Evolutionary conservation across 2,329 filamentous ascomycete species (phyloP), one percentile per base, ranked within the genome.

Genomic region (Aspergillus sp.): DNA sequence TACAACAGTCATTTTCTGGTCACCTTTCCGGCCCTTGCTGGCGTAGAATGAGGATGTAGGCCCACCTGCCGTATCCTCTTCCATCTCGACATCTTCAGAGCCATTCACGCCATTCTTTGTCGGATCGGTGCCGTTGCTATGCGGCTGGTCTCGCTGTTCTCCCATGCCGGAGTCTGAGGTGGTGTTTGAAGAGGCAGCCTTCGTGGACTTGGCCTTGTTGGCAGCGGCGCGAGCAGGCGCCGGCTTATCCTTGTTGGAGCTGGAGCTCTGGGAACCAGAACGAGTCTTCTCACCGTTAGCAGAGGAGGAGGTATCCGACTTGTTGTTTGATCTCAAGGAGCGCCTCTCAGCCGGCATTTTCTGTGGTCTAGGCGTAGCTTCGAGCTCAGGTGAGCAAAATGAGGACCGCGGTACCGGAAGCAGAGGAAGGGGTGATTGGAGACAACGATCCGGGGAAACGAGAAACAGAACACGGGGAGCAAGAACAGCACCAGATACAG

Each of bases 1-100:
- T 70, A 93, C 90, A 67, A 92, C 89, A 54, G 90, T 92, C 89
- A 92, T 92, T 81, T 92, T 89, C 71, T 82, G 88, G 69, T 91
- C 89, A 72, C 85, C 88, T 72, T 92, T 88, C 81, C 89, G 89
- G 71, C 84, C 85, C 80, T 88, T 89, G 72, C 81, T 78, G 69
- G 76, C 80, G 81, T 90, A 91, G 71, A 84, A 72, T 71, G 74
- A 76, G 70, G 77, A 78, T 74, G 80, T 72, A 81, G 79, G 76
- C 72, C 74, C 75, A 75, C 84, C 83, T 70, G 80, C 76, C 73
- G 79, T 80, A 77, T 86, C 84, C 74, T 90, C 87, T 76, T 86
- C 89, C 86, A 89, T 90, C 73, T 91, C 88, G 71, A 88, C 84
- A 76, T 92, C 89, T 70, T 90, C 85, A 65, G 85, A 86, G 67